Conservation (phyloP, 768 basidiomycete genomes). For the Dictyophora rubrovolvata region DNA sequence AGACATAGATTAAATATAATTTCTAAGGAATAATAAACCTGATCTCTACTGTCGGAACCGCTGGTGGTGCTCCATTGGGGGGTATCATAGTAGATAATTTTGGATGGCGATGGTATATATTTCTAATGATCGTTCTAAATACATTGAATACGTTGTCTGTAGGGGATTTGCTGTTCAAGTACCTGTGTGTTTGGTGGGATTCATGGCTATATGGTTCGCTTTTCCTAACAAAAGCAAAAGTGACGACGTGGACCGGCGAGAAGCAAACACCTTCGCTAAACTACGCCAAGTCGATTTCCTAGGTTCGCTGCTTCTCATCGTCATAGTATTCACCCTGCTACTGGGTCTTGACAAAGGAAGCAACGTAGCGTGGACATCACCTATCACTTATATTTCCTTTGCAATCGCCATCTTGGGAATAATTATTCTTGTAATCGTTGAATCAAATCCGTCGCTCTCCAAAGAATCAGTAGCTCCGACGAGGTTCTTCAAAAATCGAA, state of each 20-base stretch:
- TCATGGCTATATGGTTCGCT: constrained; percentile 39
- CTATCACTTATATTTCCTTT: not conserved
- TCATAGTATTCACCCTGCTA: constrained; percentile 47
- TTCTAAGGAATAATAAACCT: constrained; percentile 45
- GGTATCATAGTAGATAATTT: constrained; percentile 53
- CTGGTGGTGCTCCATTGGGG: constrained; percentile 52
- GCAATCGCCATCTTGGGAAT: constrained; percentile 18
- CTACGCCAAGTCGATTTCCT: constrained; percentile 53
- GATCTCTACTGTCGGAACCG: constrained; percentile 47
- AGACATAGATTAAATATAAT: not conserved
- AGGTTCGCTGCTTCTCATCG: constrained; percentile 45
- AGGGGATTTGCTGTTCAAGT: constrained; percentile 56
- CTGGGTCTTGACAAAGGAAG: constrained; percentile 47
- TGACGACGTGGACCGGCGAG: constrained; percentile 5
- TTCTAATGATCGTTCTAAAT: not conserved
- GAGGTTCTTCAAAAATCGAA: constrained; percentile 38
- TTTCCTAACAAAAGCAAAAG: constrained; percentile 24
- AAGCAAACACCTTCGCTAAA: constrained; percentile 30
- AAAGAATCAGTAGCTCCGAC: constrained; percentile 52
- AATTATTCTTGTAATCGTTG: constrained; percentile 32
- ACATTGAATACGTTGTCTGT: not conserved
- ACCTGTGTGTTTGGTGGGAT: constrained; percentile 44
- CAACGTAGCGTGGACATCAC: constrained; percentile 29
- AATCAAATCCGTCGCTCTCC: constrained; percentile 33
- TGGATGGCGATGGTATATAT: constrained; percentile 53